phyloP scores from a whole-genome alignment of 75 land plant species.

The Larix kaempferi region DNA sequence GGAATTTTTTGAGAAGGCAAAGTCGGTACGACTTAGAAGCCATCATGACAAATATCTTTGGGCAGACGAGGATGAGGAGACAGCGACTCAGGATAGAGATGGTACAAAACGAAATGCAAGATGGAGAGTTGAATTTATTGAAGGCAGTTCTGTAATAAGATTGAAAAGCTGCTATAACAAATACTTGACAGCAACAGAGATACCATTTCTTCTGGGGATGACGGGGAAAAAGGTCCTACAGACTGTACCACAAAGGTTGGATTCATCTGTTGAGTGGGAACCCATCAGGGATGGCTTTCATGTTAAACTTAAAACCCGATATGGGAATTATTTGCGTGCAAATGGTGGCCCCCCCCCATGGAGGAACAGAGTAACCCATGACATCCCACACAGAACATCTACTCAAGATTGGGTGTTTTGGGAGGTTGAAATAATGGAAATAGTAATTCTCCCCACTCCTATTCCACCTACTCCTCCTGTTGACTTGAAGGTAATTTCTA shows the following conservation, averaged over 20 bases:
- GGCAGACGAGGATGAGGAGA: constrained; percentile 63
- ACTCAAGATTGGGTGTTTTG: constrained; percentile 84
- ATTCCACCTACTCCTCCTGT: background rate
- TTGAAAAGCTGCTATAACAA: constrained; percentile 54
- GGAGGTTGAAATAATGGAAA: constrained; percentile 72
- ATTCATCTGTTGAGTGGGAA: constrained; percentile 86
- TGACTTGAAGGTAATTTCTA: constrained; percentile 1
- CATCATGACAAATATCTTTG: constrained; percentile 61
- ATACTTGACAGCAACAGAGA: constrained; percentile 75
- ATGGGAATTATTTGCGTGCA: constrained; percentile 72
- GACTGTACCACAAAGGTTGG: constrained; percentile 39
- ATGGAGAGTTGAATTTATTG: constrained; percentile 74
- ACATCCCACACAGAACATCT: constrained; percentile 58
- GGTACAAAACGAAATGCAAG: constrained; percentile 41
- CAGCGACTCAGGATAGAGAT: constrained; percentile 45
- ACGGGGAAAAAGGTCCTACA: constrained; percentile 88
- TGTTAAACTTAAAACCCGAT: constrained; percentile 71
- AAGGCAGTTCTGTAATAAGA: constrained; percentile 31
- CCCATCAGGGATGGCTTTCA: constrained; percentile 62
- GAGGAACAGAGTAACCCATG: constrained; percentile 91
- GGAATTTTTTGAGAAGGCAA: constrained; percentile 46
- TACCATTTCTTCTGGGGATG: constrained; percentile 72
- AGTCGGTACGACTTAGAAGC: constrained; percentile 53
- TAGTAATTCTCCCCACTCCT: constrained; percentile 15
- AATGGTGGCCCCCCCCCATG: constrained; percentile 83